phyloP scores from a whole-genome alignment of 139 green algal species.

The Haematococcus lacustris region DNA sequence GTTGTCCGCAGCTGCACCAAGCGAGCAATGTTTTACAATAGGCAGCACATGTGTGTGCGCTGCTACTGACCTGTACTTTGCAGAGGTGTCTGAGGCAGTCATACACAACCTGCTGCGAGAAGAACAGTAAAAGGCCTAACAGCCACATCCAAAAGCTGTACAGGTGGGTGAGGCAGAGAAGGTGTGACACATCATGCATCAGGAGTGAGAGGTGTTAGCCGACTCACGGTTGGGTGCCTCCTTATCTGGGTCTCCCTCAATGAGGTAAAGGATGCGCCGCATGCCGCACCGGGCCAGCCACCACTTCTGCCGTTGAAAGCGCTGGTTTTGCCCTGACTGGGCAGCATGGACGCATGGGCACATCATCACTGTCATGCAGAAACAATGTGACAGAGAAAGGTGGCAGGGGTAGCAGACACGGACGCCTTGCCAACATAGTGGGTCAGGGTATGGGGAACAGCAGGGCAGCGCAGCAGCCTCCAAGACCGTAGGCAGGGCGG shows the following conservation, averaged over 20 bases:
- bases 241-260: conserved; percentile 55
- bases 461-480: too few relatives aligned
- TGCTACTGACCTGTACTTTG: neutral
- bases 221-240: neutral
- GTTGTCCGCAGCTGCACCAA: conserved; percentile 8
- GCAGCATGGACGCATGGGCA: too few relatives aligned
- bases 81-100: neutral
- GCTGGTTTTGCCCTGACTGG: conserved; percentile 44
- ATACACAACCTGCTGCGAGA: neutral
- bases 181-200: neutral
- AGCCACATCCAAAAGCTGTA: neutral
- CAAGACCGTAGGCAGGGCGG: too few relatives aligned
- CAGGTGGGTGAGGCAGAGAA: neutral
- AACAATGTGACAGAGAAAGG: too few relatives aligned
- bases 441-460: too few relatives aligned
- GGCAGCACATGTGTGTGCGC: neutral
- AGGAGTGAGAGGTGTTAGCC: neutral
- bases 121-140: neutral
- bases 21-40: neutral
- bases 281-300: conserved; percentile 50
- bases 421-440: too few relatives aligned
- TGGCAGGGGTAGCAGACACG: too few relatives aligned
- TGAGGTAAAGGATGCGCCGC: conserved; percentile 54
- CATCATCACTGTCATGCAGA: too few relatives aligned
- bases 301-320: conserved; percentile 50